Evolutionary conservation across 2,329 filamentous ascomycete species (phyloP).

Genomic region (Sporothrix variecibatus): DNA sequence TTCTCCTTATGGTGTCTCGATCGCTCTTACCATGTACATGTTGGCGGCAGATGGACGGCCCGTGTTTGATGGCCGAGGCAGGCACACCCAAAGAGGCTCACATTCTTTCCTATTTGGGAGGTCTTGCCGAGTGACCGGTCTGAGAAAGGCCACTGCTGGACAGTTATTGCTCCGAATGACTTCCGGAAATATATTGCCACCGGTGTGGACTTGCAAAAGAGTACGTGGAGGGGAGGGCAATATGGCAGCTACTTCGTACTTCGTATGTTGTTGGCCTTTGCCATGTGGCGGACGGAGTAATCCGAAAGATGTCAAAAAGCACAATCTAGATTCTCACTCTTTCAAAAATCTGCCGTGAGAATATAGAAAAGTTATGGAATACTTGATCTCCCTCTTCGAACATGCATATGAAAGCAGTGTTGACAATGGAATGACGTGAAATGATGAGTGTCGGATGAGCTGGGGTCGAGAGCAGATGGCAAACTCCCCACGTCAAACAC

Average conservation of each 20-base stretch:
- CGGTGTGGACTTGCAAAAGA: background rate
- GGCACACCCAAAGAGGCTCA: background rate
- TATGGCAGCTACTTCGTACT: background rate
- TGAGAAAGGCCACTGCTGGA: background rate
- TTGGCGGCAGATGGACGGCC: slow-evolving; percentile 2
- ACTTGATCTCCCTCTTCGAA: background rate
- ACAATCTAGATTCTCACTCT: background rate
- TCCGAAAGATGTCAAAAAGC: background rate
- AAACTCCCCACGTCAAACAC: too few species aligned
- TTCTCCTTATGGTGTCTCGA: background rate
- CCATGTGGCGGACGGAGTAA: slow-evolving; percentile 3
- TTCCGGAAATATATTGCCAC: slow-evolving; percentile 3
- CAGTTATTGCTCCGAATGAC: background rate
- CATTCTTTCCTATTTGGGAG: slow-evolving; percentile 1
- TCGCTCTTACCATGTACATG: background rate
- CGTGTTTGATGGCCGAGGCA: slow-evolving; percentile 10
- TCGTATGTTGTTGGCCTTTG: background rate
- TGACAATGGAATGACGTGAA: background rate
- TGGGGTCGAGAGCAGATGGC: background rate
- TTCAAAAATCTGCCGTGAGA: background rate
- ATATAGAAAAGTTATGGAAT: background rate
- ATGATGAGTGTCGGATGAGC: background rate
- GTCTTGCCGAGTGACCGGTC: background rate
- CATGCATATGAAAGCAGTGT: background rate
- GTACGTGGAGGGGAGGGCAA: background rate